Percentiles rank a stretch among this genome's conserved stretches.
phyloP scores from a whole-genome alignment of 139 green algal genomes.

The Pycnococcus provasolii region DNA sequence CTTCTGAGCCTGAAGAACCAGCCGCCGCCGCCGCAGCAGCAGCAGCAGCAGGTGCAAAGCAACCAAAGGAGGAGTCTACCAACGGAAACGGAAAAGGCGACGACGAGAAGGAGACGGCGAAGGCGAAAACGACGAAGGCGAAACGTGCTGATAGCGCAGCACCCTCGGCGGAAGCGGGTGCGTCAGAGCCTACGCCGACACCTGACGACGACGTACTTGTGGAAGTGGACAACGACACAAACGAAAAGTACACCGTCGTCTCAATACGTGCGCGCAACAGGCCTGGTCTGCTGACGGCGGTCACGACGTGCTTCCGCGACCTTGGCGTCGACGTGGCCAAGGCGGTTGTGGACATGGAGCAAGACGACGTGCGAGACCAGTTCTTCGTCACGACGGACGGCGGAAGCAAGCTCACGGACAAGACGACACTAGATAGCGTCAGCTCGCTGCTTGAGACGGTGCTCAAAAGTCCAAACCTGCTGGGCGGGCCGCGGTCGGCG shows the following conservation, averaged over 20 bases:
- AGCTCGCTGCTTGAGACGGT: conserved; percentile 40
- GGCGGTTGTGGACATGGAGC: conserved; percentile 31
- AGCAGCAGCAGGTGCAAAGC: no score
- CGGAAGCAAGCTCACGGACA: conserved; percentile 50
- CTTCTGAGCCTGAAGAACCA: no score
- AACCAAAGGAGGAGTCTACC: no score
- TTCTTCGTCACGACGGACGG: conserved; percentile 63
- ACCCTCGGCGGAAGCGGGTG: no score
- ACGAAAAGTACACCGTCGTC: conserved; percentile 49
- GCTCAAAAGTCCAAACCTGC: background rate
- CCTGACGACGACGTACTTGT: conserved; percentile 6
- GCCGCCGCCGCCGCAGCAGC: no score
- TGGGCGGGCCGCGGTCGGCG: no score
- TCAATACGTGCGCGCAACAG: conserved; percentile 42
- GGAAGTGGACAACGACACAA: conserved; percentile 39
- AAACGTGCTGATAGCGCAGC: no score
- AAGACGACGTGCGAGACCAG: conserved; percentile 47
- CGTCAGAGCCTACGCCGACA: no score
- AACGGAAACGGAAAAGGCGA: no score
- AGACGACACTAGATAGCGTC: conserved; percentile 39
- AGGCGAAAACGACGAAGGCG: no score
- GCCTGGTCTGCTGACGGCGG: conserved; percentile 58
- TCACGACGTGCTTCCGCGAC: conserved; percentile 59
- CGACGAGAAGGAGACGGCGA: no score
- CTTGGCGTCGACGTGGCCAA: conserved; percentile 64